A percentile compares a stretch with the other conserved stretches of the same genome.
Conservation (phyloP, 2,329 filamentous ascomycete species). For the Botryotinia convoluta region DNA sequence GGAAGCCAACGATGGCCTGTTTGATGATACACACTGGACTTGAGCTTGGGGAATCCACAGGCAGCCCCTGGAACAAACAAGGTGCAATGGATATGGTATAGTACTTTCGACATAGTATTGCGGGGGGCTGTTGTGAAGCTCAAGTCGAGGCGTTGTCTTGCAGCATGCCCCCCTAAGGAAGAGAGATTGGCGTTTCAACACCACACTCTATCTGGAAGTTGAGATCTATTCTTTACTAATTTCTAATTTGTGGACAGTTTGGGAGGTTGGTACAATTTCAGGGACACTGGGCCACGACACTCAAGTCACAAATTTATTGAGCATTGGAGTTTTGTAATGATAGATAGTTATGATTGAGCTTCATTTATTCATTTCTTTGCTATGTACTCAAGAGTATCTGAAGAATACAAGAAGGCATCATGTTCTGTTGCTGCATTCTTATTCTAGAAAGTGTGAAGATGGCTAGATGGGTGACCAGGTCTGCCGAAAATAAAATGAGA, state of each 20-base stretch:
- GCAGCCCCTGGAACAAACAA: background rate
- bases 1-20: too few species aligned
- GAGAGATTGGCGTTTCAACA: background rate
- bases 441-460: background rate
- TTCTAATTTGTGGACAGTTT: background rate
- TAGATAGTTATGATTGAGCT: background rate
- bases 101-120: too few species aligned
- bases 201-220: background rate
- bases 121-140: background rate
- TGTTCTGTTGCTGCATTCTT: background rate
- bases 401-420: background rate
- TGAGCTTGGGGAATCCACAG: background rate
- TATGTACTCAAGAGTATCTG: background rate
- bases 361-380: background rate
- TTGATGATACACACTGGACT: background rate
- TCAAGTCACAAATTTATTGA: background rate
- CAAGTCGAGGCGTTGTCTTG: background rate
- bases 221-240: background rate
- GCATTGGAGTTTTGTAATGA: background rate
- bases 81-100: too few species aligned
- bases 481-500: conserved; percentile 5
- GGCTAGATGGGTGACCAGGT: background rate
- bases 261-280: background rate
- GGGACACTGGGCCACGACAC: background rate
- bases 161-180: background rate